Evolutionary conservation across 2,329 filamentous ascomycete genomes (phyloP).

Genomic region (Xylariaceae sp.): DNA sequence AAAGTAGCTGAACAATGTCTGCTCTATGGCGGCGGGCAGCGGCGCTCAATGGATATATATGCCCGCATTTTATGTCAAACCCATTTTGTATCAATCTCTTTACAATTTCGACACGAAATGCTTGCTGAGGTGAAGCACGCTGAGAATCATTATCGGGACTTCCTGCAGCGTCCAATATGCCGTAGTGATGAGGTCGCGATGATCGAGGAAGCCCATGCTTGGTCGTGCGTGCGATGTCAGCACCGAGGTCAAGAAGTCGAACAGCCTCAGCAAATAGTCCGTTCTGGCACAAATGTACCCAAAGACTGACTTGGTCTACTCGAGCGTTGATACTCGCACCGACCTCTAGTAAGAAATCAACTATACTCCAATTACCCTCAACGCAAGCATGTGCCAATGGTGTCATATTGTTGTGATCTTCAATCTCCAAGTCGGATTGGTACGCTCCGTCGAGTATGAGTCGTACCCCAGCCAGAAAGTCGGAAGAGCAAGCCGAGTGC

Average conservation of each 20-base stretch:
- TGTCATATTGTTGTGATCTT: slow-evolving; percentile 11
- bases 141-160: slow-evolving; percentile 1
- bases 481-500: slow-evolving; percentile 17
- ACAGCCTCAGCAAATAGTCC: slow-evolving; percentile 19
- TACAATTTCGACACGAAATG: slow-evolving; percentile 7
- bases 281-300: slow-evolving; percentile 18
- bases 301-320: slow-evolving; percentile 10
- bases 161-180: too few relatives aligned
- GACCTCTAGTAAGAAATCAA: slow-evolving; percentile 17
- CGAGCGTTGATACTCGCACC: slow-evolving; percentile 16
- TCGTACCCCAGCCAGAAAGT: slow-evolving; percentile 3
- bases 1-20: slow-evolving; percentile 7
- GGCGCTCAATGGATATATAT: slow-evolving; percentile 2
- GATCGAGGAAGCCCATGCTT: neutral
- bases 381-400: slow-evolving; percentile 20
- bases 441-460: slow-evolving; percentile 16
- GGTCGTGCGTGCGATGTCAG: slow-evolving; percentile 7
- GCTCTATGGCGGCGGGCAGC: slow-evolving; percentile 9
- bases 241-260: slow-evolving; percentile 20
- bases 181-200: slow-evolving; percentile 5
- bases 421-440: slow-evolving; percentile 16
- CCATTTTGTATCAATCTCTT: slow-evolving; percentile 9
- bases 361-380: slow-evolving; percentile 15
- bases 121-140: slow-evolving; percentile 5
- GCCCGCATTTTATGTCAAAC: slow-evolving; percentile 6